Evolutionary conservation across 805 yeast genomes (phyloP).

Genomic region (Pichia sporocuriosa): DNA sequence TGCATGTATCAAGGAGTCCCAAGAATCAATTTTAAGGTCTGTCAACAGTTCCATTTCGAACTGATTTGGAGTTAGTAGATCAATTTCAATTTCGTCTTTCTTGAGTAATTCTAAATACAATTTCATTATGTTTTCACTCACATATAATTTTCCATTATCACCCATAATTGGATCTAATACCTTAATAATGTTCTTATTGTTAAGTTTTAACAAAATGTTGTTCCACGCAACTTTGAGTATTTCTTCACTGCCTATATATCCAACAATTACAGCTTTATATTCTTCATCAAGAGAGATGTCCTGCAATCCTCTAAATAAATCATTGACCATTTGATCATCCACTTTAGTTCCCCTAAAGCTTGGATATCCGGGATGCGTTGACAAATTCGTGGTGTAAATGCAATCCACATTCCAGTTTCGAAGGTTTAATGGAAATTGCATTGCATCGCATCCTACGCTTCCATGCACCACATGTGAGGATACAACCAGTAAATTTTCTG

Average conservation of each 20-base stretch:
- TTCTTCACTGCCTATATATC: slow-evolving; percentile 65
- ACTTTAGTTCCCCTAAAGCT: slow-evolving; percentile 52
- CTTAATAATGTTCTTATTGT: slow-evolving; percentile 33
- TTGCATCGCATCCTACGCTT: slow-evolving; percentile 88
- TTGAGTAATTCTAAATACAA: slow-evolving; percentile 46
- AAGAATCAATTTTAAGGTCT: slow-evolving; percentile 35
- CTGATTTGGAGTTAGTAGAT: slow-evolving; percentile 64
- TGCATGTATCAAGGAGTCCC: slow-evolving; percentile 33
- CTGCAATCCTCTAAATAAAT: slow-evolving; percentile 49
- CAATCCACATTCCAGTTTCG: slow-evolving; percentile 92
- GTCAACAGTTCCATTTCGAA: slow-evolving; percentile 62
- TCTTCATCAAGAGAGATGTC: slow-evolving; percentile 33
- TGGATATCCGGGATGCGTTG: slow-evolving; percentile 91
- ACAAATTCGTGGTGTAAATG: slow-evolving; percentile 79
- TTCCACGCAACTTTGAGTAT: slow-evolving; percentile 42
- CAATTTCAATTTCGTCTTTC: slow-evolving; percentile 26
- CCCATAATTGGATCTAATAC: slow-evolving; percentile 90
- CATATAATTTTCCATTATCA: slow-evolving; percentile 80
- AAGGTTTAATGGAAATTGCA: slow-evolving; percentile 81
- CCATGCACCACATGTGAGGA: slow-evolving; percentile 96
- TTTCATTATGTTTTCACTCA: slow-evolving; percentile 48
- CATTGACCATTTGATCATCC: slow-evolving; percentile 38
- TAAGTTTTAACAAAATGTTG: slow-evolving; percentile 22
- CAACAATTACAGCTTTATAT: slow-evolving; percentile 69
- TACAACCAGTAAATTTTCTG: slow-evolving; percentile 41